Base-by-base conservation (phyloP, 345 rosid species). In the Diplotaxis tenuifolia region DNA sequence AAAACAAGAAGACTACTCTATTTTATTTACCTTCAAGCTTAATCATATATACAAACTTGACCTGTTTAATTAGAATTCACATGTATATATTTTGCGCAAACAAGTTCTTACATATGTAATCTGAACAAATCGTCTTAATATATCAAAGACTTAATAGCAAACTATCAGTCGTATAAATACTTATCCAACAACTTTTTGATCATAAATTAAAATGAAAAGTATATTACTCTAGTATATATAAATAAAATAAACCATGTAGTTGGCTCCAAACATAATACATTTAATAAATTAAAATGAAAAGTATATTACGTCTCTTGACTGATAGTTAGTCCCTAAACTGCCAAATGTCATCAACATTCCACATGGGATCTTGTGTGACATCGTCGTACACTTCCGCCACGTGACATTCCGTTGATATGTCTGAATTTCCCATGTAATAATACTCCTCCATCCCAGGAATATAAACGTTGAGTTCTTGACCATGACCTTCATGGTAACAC, bases 311-410 rank as follows among this genome's bases (percentile, higher is more conserved):
- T 81, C 57, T 72, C 78, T 70, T 54, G 56, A 68, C 31, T 55
- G 34, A 54, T 65, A 69, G 73, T 69, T 49, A 66, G 68, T 83
- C 85, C 82, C 86, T 85, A 70, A 82, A 79, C 76, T 83, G 89
- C 89, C 96, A 93, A 73, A 83, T 79, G 74, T 88, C 88, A 70
- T 89, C 96, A 79, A 80, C 63, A 80, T 78, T 84, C 96, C 98
- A 92, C 63, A 81, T 75, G 20, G 83, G 72, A 70, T 89, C 96
- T 64, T 58, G 76, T 56, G 79, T 83, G 29, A 82, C 62, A 72
- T 86, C 86, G 73, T 81, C 72, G 55, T 74, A 70, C 14, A 25
- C 20, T 85, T 64, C 85, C 0, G 54, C 79, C 87, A 83, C 65
- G 72, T 87, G 91, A 74, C 82, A 74, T 38, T 77, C 86, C 42